Evolutionary conservation across 805 yeast genomes (phyloP), one percentile per base, ranked within the genome.

Genomic region (Wickerhamia fluorescens): DNA sequence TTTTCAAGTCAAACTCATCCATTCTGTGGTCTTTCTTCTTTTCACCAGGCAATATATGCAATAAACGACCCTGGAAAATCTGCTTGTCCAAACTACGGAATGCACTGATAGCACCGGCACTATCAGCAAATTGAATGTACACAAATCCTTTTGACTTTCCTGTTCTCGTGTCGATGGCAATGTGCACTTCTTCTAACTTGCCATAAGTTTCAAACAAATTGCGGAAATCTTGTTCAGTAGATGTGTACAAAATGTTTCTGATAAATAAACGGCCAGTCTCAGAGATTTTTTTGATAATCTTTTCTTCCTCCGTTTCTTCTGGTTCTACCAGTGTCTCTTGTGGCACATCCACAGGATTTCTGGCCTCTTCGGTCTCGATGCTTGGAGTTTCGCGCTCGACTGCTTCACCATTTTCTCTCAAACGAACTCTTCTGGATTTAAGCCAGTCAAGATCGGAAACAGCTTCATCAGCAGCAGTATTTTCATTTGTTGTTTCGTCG

Each of bases 81-180:
- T 82, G 81, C 46, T 85, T 87, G 54, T 92, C 98, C 28, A 88
- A 62, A 9, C 67, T 71, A 20, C 68, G 54, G 50, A 66, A 88
- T 0, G 97, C 97, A 16, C 58, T 49, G 1, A 80, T 74, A 0
- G 98, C 98, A 48, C 79, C 78, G 7, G 71, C 69, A 7, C 79
- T 66, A 37, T 73, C 64, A n/a, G 53, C 58, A 48, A 81, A 92
- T 49, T 78, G 75, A 8, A 87, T 68, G 47, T 88, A 88, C 0
- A 92, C 95, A 53, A 86, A 85, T 1, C 98, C 98, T 56, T 92
- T 92, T 2, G 95, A 80, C 43, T 76, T 73, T 7, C 94, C 94
- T 0, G 94, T 84, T 58, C 92, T 73, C 3, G 94, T 79, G 49
- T 89, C 97, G 20, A 87, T 54, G 1, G 98, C 96, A 44, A 92